Conservation (phyloP, 257 asterid species). For the Capsicum pubescens region DNA sequence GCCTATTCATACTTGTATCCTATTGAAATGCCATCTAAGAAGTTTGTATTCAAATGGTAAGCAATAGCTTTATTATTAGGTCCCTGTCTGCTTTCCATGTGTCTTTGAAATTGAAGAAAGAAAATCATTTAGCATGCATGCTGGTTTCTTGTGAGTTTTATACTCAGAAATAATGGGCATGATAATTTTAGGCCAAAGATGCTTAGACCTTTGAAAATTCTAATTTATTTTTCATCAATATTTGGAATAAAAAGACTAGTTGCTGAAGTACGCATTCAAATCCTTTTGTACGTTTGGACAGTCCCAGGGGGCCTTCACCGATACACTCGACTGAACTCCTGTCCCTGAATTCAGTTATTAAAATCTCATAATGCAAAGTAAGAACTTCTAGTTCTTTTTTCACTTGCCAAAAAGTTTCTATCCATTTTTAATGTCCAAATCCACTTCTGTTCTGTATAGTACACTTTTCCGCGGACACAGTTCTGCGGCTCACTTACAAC, state of each 20-base stretch:
- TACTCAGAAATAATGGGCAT: constrained; percentile 2
- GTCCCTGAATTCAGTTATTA: neutral
- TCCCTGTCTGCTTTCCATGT: neutral
- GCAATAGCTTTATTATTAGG: constrained; percentile 23
- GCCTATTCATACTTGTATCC: constrained; percentile 88
- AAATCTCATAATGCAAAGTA: neutral
- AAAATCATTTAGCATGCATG: neutral
- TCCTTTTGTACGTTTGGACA: neutral
- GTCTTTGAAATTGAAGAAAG: constrained; percentile 19
- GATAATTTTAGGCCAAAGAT: constrained; percentile 11
- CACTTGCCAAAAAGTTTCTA: constrained; percentile 1
- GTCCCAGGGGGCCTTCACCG: neutral
- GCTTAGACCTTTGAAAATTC: constrained; percentile 19
- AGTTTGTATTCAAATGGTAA: constrained; percentile 86
- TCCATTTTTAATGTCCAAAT: neutral
- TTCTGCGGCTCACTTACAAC: neutral
- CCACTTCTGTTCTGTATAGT: neutral
- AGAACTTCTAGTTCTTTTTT: neutral
- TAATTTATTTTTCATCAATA: constrained; percentile 7
- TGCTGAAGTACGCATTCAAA: constrained; percentile 17
- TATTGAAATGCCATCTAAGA: constrained; percentile 58
- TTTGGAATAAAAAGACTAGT: constrained; percentile 2
- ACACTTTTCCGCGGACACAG: neutral
- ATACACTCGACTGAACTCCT: neutral
- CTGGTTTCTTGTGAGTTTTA: constrained; percentile 15